Base-by-base conservation (phyloP, 306 rosid genomes). In the Notholithocarpus densiflorus region DNA sequence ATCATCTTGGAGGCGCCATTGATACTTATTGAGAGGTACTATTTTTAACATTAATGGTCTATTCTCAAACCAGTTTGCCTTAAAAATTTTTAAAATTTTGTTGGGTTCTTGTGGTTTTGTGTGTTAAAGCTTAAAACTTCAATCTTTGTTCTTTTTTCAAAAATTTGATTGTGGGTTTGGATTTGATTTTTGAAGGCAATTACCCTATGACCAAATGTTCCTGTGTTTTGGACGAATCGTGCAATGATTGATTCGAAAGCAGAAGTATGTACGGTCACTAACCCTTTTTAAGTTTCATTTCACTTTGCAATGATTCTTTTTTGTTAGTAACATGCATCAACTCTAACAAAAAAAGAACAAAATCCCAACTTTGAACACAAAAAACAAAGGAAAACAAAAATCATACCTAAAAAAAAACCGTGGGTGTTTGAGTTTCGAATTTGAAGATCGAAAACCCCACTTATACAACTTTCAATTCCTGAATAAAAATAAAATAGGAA, bases 1-100 rank as follows among this genome's bases (percentile, higher is more conserved):
- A 75, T 68, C 92, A 93, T 15, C 88, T 87, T 27, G 88, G 89
- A 19, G 99, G 97, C 18, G 98, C 99, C 79, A 96, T 96, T 21
- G 99, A 96, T 56, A 93, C 96, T 12, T 96, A 96, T 65, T 93
- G 98, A 15, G 93, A 89, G 99, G 98, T 96, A 56, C 51, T 27
- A 43, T 10, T 43, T n/a, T 24, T 31, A 0, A 6, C 40, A 1
- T 1, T 31, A 10, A 43, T 43, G 51, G 51, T 2, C 14, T 43
- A 2, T 43, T 43, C 11, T 8, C 14, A 43, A 11, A 43, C 5
- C 10, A 26, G 71, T 61, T n/a, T 43, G 40, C 40, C 40, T 34
- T 34, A 34, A 34, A 34, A 0, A 7, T 37, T 34, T 34, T 34
- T 6, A 34, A 34, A 5, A 5, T 0, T 1, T 34, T 34, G 8